phyloP scores from a whole-genome alignment of 2,329 filamentous ascomycete genomes.

The Aspergillus eucalypticola region DNA sequence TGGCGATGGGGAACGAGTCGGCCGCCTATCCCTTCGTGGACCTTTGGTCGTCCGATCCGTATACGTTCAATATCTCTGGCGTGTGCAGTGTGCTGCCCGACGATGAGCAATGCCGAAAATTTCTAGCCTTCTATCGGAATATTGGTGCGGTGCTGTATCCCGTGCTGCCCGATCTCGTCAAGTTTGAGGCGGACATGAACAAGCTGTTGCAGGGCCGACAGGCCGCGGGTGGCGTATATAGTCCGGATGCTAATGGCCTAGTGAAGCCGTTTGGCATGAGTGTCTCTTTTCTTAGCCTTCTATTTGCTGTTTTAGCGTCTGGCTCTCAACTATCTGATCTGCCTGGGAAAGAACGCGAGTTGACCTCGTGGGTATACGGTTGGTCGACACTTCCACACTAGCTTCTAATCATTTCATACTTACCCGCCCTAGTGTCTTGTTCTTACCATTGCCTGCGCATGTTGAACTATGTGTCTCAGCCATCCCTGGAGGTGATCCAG shows the following conservation, averaged over 20 bases:
- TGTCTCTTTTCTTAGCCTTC: slow-evolving; percentile 59
- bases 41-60: slow-evolving; percentile 62
- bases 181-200: slow-evolving; percentile 53
- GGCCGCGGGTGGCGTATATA: slow-evolving; percentile 43
- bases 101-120: slow-evolving; percentile 52
- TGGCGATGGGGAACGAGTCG: slow-evolving; percentile 61
- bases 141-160: slow-evolving; percentile 60
- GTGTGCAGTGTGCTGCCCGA: slow-evolving; percentile 58
- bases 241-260: slow-evolving; percentile 48
- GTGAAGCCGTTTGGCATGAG: slow-evolving; percentile 59
- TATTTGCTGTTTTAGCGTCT: slow-evolving; percentile 63
- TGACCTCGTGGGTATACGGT: slow-evolving; percentile 66
- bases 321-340: slow-evolving; percentile 62
- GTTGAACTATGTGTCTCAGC: slow-evolving; percentile 64
- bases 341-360: slow-evolving; percentile 58
- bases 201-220: slow-evolving; percentile 54
- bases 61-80: slow-evolving; percentile 55
- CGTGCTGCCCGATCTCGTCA: slow-evolving; percentile 54
- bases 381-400: slow-evolving; percentile 24
- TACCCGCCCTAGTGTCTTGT: slow-evolving; percentile 55
- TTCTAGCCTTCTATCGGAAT: slow-evolving; percentile 57
- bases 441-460: slow-evolving; percentile 65
- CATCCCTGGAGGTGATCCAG: slow-evolving; percentile 62
- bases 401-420: slow-evolving; percentile 7
- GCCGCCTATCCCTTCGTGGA: slow-evolving; percentile 64